Conservation (phyloP, 768 basidiomycete species). For the Tephrocybe rancida region DNA sequence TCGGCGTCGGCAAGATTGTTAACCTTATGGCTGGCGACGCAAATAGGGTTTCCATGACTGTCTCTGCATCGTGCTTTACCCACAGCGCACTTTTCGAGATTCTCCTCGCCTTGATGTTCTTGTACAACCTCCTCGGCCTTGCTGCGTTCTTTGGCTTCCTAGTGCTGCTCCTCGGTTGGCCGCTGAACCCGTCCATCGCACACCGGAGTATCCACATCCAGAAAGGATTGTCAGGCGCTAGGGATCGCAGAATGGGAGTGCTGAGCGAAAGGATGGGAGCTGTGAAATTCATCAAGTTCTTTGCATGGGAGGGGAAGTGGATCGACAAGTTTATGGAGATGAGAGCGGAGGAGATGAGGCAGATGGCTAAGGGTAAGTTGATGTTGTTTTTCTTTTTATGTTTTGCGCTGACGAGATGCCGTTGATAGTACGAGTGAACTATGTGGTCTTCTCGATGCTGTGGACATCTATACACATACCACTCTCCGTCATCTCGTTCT, state of each 20-base stretch:
- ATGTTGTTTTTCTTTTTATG: neutral
- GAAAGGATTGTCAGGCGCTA: conserved; percentile 58
- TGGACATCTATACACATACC: conserved; percentile 80
- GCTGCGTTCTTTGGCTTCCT: conserved; percentile 79
- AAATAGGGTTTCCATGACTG: conserved; percentile 55
- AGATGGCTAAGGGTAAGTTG: conserved; percentile 70
- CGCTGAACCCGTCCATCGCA: conserved; percentile 69
- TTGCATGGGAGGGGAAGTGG: conserved; percentile 82
- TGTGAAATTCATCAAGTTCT: conserved; percentile 83
- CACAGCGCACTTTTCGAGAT: conserved; percentile 84
- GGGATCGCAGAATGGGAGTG: conserved; percentile 79
- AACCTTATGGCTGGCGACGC: conserved; percentile 87
- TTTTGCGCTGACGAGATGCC: neutral
- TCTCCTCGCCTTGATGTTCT: conserved; percentile 67
- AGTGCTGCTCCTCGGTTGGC: conserved; percentile 67
- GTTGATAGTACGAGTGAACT: conserved; percentile 65
- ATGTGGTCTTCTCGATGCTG: conserved; percentile 66
- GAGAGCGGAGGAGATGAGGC: conserved; percentile 69
- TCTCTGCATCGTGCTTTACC: conserved; percentile 62
- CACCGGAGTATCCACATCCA: conserved; percentile 61
- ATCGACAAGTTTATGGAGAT: conserved; percentile 65
- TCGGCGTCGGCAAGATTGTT: conserved; percentile 88
- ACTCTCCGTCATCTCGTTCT: conserved; percentile 86
- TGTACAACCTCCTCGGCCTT: conserved; percentile 72
- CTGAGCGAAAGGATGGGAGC: conserved; percentile 78